These are phyloP conservation scores for Botrytis medusae DNA, from an alignment of 2,329 filamentous ascomycete genomes.

Conservation along the genomic window DNA sequence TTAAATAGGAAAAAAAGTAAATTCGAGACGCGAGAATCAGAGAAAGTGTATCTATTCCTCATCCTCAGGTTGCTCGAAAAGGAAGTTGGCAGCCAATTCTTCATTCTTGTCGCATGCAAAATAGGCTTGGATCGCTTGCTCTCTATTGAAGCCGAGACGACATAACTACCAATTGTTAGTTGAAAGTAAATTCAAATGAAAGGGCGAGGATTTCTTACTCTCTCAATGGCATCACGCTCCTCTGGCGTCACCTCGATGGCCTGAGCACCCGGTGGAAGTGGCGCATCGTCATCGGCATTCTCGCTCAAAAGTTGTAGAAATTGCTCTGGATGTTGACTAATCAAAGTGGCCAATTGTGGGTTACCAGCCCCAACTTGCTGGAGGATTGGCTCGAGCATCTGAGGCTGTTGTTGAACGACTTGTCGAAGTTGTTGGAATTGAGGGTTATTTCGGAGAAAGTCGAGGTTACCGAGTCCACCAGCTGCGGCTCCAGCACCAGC, in stretches of 20 bases:
- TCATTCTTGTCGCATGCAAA: slow-evolving; percentile 99
- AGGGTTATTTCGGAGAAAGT: slow-evolving; percentile 91
- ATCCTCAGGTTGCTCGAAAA: slow-evolving; percentile 96
- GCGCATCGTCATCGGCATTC: slow-evolving; percentile 79
- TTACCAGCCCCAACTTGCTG: slow-evolving; percentile 95
- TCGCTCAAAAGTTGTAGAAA: slow-evolving; percentile 90
- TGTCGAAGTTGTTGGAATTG: slow-evolving; percentile 98
- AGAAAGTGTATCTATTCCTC: slow-evolving; percentile 49
- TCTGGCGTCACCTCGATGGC: slow-evolving; percentile 91
- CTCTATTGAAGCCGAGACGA: slow-evolving; percentile 87
- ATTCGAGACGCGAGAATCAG: slow-evolving; percentile 22
- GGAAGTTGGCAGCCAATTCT: slow-evolving; percentile 94
- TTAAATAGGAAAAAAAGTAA: slow-evolving; percentile 12
- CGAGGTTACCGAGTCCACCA: slow-evolving; percentile 71
- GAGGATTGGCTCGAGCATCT: slow-evolving; percentile 97
- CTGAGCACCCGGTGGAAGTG: slow-evolving; percentile 83
- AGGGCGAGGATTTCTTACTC: slow-evolving; percentile 57
- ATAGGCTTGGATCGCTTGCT: slow-evolving; percentile 95
- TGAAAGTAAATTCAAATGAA: background rate
- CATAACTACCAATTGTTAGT: slow-evolving; percentile 62
- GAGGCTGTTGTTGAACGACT: slow-evolving; percentile 94
- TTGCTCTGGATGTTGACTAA: slow-evolving; percentile 87
- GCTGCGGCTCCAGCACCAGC: slow-evolving; percentile 44
- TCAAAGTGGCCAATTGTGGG: slow-evolving; percentile 88
- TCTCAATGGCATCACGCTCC: slow-evolving; percentile 94